Percentiles rank a stretch among this genome's conserved stretches.
Evolutionary conservation across 2,329 filamentous ascomycete genomes (phyloP).

Genomic region (Tolypocladium guangdongense): DNA sequence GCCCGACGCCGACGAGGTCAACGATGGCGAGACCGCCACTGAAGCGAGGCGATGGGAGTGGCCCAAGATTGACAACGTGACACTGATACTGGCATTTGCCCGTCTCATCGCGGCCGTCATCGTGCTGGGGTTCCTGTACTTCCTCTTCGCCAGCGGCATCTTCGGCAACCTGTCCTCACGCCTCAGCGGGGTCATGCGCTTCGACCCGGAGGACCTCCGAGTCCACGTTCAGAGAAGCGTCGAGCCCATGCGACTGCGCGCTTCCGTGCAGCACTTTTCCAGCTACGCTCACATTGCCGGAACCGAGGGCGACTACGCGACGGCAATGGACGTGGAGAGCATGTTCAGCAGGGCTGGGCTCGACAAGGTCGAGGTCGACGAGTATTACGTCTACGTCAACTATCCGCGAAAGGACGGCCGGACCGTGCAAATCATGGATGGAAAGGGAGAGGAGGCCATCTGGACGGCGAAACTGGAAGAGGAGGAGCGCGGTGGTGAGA

Average conservation of each 20-base stretch:
- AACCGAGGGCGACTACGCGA: constrained; percentile 81
- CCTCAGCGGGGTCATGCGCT: constrained; percentile 55
- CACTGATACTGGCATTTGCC: constrained; percentile 52
- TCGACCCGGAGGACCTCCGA: constrained; percentile 74
- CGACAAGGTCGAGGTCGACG: constrained; percentile 64
- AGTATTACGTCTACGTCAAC: constrained; percentile 85
- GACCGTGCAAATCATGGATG: constrained; percentile 67
- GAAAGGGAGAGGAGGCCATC: constrained; percentile 44
- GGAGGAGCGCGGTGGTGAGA: constrained; percentile 51
- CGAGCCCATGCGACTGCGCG: constrained; percentile 57
- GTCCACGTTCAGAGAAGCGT: constrained; percentile 63
- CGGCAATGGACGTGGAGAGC: constrained; percentile 74
- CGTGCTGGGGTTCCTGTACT: constrained; percentile 67
- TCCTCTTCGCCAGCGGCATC: constrained; percentile 77
- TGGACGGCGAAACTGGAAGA: constrained; percentile 86
- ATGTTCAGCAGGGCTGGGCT: constrained; percentile 63
- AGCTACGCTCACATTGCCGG: constrained; percentile 84
- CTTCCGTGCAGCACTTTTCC: constrained; percentile 67
- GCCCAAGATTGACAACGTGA: constrained; percentile 30
- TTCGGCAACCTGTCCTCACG: constrained; percentile 56
- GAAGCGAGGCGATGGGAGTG: constrained; percentile 15
- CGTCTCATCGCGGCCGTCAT: constrained; percentile 65
- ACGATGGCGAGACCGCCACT: constrained; percentile 8
- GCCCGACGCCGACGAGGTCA: constrained; percentile 6
- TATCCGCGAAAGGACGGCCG: constrained; percentile 73